Evolutionary conservation across 164 flowering plant species (phyloP), one percentile per base, ranked within the genome.

Genomic region (Vitis labrusca): DNA sequence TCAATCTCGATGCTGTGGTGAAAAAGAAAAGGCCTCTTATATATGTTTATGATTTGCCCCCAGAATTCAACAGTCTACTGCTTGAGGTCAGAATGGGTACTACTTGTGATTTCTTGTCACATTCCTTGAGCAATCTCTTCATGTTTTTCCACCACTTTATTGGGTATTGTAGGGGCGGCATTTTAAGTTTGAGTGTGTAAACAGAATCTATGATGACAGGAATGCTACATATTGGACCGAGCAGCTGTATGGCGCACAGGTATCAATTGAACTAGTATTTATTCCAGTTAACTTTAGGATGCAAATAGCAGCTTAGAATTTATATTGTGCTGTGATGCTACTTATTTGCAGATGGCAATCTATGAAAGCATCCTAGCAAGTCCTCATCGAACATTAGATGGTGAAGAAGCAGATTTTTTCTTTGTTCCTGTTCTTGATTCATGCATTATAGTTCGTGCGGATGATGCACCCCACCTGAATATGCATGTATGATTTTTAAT

Each of bases 371-470:
- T 95, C 63, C 73, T 95, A 70, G 92, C 96, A 54, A 95, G 98
- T 71, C 82, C 97, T 48, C 69, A 84, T 76, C 85, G 97, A 65
- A 95, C 99, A 64, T 63, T 87, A 73, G 89, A 93, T 78, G 98
- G 94, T 55, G 94, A 91, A 62, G 97, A 95, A 82, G 99, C 99
- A 58, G 99, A 95, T 73, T 95, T 81, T 76, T 95, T 88, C 81
- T 93, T 84, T 72, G 98, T 95, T 68, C 99, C 99, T 48, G 97
- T 93, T 73, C 97, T 95, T 83, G 99, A 95, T 90, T 74, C 98
- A 6, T 95, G 98, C 77, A 84, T 95, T 19, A 93, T 95, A 68
- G 85, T 92, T 74, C 98, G 97, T 59, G 98, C 98, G 59, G 97
- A 88, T 81, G 99, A 95, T 82, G 93, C 98, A 67, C 99, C 99